Base-by-base conservation (phyloP, 495 filamentous ascomycete genomes). In the Neurospora sp. region DNA sequence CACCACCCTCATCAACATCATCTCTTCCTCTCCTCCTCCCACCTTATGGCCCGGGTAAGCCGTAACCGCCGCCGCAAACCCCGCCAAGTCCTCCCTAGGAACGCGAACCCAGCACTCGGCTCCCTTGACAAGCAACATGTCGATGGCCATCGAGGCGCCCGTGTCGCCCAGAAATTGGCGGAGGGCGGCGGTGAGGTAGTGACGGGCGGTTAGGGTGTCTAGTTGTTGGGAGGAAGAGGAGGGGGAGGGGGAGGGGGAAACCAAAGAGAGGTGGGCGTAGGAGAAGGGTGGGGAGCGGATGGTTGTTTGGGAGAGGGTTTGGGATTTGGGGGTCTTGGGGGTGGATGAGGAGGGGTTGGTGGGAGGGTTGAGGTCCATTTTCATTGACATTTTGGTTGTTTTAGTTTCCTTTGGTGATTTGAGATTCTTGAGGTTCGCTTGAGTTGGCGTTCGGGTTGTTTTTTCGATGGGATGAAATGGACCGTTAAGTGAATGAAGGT, bases 81-180 rank as follows among this genome's bases (percentile, higher is more conserved):
- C 81, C 0, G 78, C 81, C 8, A 87, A 84, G 77, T 98, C 93
- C 71, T 88, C 86, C 53, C 87, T 78, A 0, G 94, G 92, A 1
- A 97, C 82, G 20, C 95, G 88, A 40, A 97, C 83, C 92, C 93
- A 97, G 40, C 87, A 86, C 16, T 88, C 83, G 1, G 79, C 74
- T 1, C 79, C 85, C 9, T 86, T 81, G 5, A 92, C 81, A 59
- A 92, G 89, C 9, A 98, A 84, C 40, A 97, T 90, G 76, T 98
- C 95, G 73, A 97, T 81, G 1, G 91, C 83, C 27, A 97, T 93
- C 1, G 91, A 88, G 6, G 91, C 84, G 40, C 95, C 95, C 3
- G 88, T 88, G 40, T 91, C 76, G 9, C 95, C 95, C 22, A 97
- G 88, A 82, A 92, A 97, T 77, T 94, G 92, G 9, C 86, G 87